Percentiles rank a stretch among this genome's conserved stretches.
Conservation (phyloP, 2,329 filamentous ascomycete genomes). For the Blastomyces percursus region DNA sequence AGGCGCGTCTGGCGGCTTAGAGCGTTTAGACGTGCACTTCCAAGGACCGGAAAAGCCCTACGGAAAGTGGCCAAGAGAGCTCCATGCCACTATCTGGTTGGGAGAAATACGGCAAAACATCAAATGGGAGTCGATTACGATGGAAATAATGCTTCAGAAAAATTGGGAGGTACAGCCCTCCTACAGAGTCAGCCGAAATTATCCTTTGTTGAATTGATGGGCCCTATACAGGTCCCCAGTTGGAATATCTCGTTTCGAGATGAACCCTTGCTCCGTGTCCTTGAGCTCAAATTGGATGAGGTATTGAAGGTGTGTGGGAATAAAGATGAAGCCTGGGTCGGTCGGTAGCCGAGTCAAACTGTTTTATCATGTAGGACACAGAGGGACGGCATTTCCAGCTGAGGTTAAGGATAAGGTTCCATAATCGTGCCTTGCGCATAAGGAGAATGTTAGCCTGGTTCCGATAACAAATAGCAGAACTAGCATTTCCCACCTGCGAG, state of each 20-base stretch:
- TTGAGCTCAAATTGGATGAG: constrained; percentile 1
- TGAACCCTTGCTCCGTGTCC: neutral
- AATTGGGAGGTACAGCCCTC: neutral
- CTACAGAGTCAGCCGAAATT: neutral
- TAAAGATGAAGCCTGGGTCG: neutral
- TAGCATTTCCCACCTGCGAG: neutral
- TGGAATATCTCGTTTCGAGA: neutral
- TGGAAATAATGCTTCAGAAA: constrained; percentile 3
- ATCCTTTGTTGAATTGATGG: neutral
- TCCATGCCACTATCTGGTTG: neutral
- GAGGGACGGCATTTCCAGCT: neutral
- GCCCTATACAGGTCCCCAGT: neutral
- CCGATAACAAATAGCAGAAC: neutral
- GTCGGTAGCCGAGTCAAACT: neutral
- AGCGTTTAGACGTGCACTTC: neutral
- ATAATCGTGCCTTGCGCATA: neutral
- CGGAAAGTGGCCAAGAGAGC: constrained; percentile 1
- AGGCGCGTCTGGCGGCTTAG: neutral
- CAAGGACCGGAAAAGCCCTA: neutral
- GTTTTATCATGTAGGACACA: neutral
- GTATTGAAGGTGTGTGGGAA: neutral
- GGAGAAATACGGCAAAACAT: constrained; percentile 2
- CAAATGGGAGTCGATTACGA: neutral
- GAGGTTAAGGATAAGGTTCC: neutral
- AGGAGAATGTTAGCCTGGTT: constrained; percentile 1